phyloP scores from a whole-genome alignment of 2,329 filamentous ascomycete species.

The Bimuria novae-zelandiae region DNA sequence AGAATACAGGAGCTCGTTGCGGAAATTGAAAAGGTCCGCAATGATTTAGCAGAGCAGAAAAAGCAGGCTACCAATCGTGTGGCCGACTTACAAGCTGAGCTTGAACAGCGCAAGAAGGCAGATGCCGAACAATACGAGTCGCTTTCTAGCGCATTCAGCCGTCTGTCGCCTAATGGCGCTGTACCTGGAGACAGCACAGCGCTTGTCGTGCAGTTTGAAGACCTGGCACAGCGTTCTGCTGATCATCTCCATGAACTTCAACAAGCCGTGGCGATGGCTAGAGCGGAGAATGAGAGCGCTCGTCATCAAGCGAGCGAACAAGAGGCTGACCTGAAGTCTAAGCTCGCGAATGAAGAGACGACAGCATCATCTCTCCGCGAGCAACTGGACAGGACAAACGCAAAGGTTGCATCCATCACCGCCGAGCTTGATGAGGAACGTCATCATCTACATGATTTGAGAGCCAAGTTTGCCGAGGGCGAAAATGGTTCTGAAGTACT shows the following conservation, averaged over 20 bases:
- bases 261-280: slow-evolving; percentile 53
- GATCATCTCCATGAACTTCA: slow-evolving; percentile 52
- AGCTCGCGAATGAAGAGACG: slow-evolving; percentile 46
- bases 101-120: slow-evolving; percentile 56
- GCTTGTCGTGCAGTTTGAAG: slow-evolving; percentile 51
- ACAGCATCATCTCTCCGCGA: slow-evolving; percentile 45
- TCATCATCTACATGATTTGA: slow-evolving; percentile 69
- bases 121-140: slow-evolving; percentile 34
- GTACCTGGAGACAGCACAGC: slow-evolving; percentile 45
- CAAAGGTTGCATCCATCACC: slow-evolving; percentile 52
- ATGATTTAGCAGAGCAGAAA: slow-evolving; percentile 55
- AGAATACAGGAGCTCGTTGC: slow-evolving; percentile 69
- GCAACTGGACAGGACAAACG: slow-evolving; percentile 54
- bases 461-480: slow-evolving; percentile 75
- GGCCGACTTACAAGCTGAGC: slow-evolving; percentile 61
- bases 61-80: slow-evolving; percentile 47
- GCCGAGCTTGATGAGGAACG: slow-evolving; percentile 68
- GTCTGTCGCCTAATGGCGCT: slow-evolving; percentile 42
- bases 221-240: slow-evolving; percentile 48
- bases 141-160: slow-evolving; percentile 42
- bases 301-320: slow-evolving; percentile 47
- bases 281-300: slow-evolving; percentile 52
- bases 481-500: slow-evolving; percentile 82
- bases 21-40: slow-evolving; percentile 68
- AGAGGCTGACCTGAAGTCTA: slow-evolving; percentile 41